phyloP scores from a whole-genome alignment of 2,329 filamentous ascomycete genomes.

The Hymenoscyphus occultus region DNA sequence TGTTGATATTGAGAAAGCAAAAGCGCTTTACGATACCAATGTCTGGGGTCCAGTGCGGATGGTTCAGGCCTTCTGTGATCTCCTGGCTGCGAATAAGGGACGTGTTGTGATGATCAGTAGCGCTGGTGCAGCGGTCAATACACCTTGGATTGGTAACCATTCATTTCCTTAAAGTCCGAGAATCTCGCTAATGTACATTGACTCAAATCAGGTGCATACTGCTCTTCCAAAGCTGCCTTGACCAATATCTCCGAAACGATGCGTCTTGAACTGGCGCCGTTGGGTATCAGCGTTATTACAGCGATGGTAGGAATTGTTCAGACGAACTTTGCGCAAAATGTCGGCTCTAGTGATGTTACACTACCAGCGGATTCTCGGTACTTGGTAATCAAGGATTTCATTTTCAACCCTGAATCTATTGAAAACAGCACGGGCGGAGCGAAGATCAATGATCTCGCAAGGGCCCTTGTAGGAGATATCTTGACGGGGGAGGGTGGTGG shows the following conservation, averaged over 20 bases:
- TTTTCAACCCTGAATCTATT: neutral
- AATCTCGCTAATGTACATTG: constrained; percentile 3
- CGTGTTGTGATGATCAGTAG: constrained; percentile 45
- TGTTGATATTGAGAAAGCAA: constrained; percentile 27
- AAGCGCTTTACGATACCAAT: constrained; percentile 33
- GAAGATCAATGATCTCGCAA: neutral
- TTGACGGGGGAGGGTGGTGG: neutral
- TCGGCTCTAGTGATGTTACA: neutral
- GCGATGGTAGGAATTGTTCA: constrained; percentile 18
- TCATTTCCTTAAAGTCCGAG: neutral
- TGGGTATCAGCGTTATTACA: constrained; percentile 18
- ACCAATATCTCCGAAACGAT: constrained; percentile 14
- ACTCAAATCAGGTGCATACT: constrained; percentile 21
- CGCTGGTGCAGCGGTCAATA: constrained; percentile 14
- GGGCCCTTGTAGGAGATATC: neutral
- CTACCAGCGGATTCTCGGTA: constrained; percentile 5
- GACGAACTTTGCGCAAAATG: constrained; percentile 7
- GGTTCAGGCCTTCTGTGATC: constrained; percentile 29
- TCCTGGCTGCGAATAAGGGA: constrained; percentile 30
- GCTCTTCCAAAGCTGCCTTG: constrained; percentile 18
- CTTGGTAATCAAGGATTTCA: neutral
- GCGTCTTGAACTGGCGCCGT: constrained; percentile 17
- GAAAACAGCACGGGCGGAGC: neutral
- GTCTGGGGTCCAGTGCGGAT: constrained; percentile 33
- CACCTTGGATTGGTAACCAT: constrained; percentile 11